Percentiles rank a stretch among this genome's conserved stretches.
Conservation (phyloP, 1,139 yeast species). For the Wickerhamomyces sp. region DNA sequence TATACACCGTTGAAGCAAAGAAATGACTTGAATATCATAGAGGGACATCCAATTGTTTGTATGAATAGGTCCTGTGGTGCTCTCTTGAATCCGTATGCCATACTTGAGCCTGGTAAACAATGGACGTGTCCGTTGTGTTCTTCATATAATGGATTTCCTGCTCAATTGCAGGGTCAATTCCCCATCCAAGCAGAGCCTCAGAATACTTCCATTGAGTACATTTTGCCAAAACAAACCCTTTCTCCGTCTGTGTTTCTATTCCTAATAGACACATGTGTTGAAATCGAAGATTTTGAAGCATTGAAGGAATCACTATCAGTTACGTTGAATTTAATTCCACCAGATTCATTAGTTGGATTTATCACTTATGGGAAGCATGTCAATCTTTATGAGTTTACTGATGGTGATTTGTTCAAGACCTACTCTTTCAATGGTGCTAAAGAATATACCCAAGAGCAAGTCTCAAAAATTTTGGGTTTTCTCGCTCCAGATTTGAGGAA, state of each 20-base stretch:
- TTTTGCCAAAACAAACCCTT: slow-evolving; percentile 37
- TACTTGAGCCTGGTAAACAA: slow-evolving; percentile 36
- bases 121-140: slow-evolving; percentile 69
- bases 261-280: slow-evolving; percentile 66
- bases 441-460: slow-evolving; percentile 45
- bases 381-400: slow-evolving; percentile 51
- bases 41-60: slow-evolving; percentile 45
- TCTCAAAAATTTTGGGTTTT: slow-evolving; percentile 52
- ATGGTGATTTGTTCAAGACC: slow-evolving; percentile 28
- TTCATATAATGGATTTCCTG: slow-evolving; percentile 46
- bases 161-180: slow-evolving; percentile 23
- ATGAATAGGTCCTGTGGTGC: slow-evolving; percentile 46
- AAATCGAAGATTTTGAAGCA: slow-evolving; percentile 42
- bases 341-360: slow-evolving; percentile 52
- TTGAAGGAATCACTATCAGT: slow-evolving; percentile 50
- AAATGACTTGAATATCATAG: slow-evolving; percentile 36
- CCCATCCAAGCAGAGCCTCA: slow-evolving; percentile 28
- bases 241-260: slow-evolving; percentile 49
- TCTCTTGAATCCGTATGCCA: slow-evolving; percentile 54
- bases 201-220: slow-evolving; percentile 56
- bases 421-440: slow-evolving; percentile 57
- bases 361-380: slow-evolving; percentile 64
- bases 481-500: slow-evolving; percentile 34
- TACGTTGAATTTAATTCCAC: slow-evolving; percentile 56
- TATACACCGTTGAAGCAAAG: slow-evolving; percentile 63